Evolutionary conservation across 2,329 filamentous ascomycete species (phyloP), one percentile per base, ranked within the genome.

Genomic region (Fusarium oxysporum): DNA sequence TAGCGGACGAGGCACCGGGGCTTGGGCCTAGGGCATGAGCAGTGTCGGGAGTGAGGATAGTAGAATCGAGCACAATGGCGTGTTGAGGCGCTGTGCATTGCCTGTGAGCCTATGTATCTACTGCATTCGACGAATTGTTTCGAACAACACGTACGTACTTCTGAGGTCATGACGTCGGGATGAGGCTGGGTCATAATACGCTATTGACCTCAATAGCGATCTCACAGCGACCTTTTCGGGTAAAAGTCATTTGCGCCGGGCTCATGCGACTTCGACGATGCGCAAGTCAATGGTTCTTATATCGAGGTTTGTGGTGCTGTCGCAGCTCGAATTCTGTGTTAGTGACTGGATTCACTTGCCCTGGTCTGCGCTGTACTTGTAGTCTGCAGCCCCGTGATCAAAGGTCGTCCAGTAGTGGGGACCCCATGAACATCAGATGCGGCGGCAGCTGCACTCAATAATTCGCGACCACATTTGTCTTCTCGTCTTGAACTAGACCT

Each of bases 121-220:
- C 30, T 32, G 40, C 25, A 25, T 13, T 35, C 25, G 25, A 35
- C 25, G 23, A 23, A 47, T 37, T 28, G 44, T 55, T 53, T 58
- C 32, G 48, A 37, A 63, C 54, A 68, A 58, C 43, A 78, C 78
- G 54, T 77, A 80, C 79, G 68, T 64, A 75, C 62, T 65, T 73
- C 70, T 50, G 73, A 70, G 62, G 77, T 71, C 77, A 80, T 80
- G 71, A 73, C 76, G 70, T 70, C 47, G 61, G 60, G 67, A 65
- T 67, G 61, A 62, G 54, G 75, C 64, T 65, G 63, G 70, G 47
- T 56, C 72, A 70, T 60, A 58, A 67, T 63, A 63, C 69, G 65
- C 70, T 68, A 54, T 55, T 53, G 40, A 62, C 64, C 70, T 67
- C 60, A 55, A 65, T 56, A 43, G 55, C 32, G 62, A 60, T 59